Base-by-base conservation (phyloP, 2,329 filamentous ascomycete genomes). In the Aspergillus vadensis region DNA sequence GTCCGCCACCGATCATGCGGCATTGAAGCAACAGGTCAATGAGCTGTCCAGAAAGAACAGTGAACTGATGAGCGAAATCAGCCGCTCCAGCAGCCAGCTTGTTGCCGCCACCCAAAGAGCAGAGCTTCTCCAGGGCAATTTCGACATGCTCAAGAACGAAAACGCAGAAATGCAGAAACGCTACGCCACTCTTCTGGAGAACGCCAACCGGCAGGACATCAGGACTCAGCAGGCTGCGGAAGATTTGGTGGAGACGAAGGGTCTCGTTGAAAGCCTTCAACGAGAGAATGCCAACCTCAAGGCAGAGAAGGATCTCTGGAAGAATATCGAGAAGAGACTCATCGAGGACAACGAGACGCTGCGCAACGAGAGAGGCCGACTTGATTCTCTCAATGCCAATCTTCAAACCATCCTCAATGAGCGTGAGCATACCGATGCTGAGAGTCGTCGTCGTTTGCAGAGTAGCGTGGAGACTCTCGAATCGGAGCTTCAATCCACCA, bases 261-360 rank as follows among this genome's bases (percentile, higher is more conserved):
- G 90, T 32, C 79, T 94, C 55, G 82, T 91, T 3, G 94, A 99
- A 71, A 93, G 92, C 70, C 85, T 97, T 76, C 90, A 92, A 55
- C 92, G 92, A 65, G 95, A 99, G 74, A 92, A 89, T 57, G 89
- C 92, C 15, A 97, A 98, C 71, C 85, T 97, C 36, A 97, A 96
- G 75, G 93, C 94, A 0, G 94, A 98, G 76, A 97, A 97, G 79
- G 90, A 92, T 39, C 83, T 99, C 9, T 97, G 91, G 90, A 96
- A 95, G 79, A 91, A 90, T 58, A 96, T 97, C 36, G 93, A 98
- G 73, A 89, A 91, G 64, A 88, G 96, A 55, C 82, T 98, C 47
- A 90, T 86, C 63, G 91, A 95, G 69, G 93, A 98, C 71, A 97
- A 95, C 65, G 92, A 97, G 71, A 86, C 81, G 19, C 81, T 98